Conservation (phyloP, 2,329 filamentous ascomycete species). For the Plectosphaerella cucumerina region DNA sequence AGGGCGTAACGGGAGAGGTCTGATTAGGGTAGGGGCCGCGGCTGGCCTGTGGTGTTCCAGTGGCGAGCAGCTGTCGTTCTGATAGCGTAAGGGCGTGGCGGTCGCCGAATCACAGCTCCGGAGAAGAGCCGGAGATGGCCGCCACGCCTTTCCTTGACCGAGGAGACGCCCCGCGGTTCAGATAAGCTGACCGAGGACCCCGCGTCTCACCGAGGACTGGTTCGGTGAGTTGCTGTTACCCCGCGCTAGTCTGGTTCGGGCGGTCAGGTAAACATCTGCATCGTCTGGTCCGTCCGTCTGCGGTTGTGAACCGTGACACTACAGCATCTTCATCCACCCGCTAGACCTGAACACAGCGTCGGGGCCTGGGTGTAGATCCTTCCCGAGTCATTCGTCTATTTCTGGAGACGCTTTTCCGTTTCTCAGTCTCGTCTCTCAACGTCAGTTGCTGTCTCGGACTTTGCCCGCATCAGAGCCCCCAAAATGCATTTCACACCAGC, state of each 20-base stretch:
- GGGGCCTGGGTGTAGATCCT: too few relatives aligned
- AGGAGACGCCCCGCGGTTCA: neutral
- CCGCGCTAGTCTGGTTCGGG: slow-evolving; percentile 1
- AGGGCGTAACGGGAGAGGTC: too few relatives aligned
- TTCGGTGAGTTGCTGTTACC: neutral
- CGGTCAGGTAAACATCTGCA: neutral
- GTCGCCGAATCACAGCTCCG: neutral
- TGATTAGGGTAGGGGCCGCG: too few relatives aligned
- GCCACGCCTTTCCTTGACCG: neutral
- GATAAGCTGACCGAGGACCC: neutral
- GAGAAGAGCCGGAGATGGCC: slow-evolving; percentile 1
- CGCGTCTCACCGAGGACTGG: neutral
- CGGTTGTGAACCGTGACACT: neutral
- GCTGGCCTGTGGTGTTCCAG: too few relatives aligned
- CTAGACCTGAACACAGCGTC: too few relatives aligned
- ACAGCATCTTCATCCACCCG: neutral
- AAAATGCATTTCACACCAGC: slow-evolving; percentile 34
- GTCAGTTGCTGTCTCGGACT: neutral
- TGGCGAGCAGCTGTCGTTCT: neutral
- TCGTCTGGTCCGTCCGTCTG: neutral
- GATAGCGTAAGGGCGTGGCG: neutral
- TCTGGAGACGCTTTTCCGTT: too few relatives aligned
- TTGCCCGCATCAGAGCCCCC: too few relatives aligned
- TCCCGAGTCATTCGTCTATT: too few relatives aligned
- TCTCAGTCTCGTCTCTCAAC: too few relatives aligned